phyloP scores from a whole-genome alignment of 192 early-diverging fungal species.

The Podila epicladia region DNA sequence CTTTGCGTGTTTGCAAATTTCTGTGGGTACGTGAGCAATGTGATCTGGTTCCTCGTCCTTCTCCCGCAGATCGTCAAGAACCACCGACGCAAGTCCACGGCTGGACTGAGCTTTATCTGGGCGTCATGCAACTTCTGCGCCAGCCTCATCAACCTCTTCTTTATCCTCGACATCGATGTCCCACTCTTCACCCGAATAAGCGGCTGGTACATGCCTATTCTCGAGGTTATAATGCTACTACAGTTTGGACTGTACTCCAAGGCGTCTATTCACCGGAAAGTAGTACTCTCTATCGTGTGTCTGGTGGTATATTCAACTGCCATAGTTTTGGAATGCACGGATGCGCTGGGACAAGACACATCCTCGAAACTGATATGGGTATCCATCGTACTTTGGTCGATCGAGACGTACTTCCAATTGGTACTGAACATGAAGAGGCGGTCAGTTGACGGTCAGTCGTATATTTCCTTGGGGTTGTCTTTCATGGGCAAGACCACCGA shows the following conservation, averaged over 20 bases:
- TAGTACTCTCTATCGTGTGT: not conserved
- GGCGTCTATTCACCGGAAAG: conserved; percentile 3
- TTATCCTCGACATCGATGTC: conserved; percentile 31
- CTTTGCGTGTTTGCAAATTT: conserved; percentile 25
- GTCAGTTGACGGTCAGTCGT: conserved; percentile 28
- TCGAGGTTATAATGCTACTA: conserved; percentile 19
- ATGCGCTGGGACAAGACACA: conserved; percentile 16
- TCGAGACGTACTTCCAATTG: conserved; percentile 37
- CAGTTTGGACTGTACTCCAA: conserved; percentile 32
- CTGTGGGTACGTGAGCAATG: conserved; percentile 29
- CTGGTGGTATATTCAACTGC: conserved; percentile 1
- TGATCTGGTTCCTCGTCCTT: conserved; percentile 33
- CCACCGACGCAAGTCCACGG: conserved; percentile 16
- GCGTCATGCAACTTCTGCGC: conserved; percentile 33
- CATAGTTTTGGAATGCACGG: conserved; percentile 8
- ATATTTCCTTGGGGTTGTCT: conserved; percentile 24
- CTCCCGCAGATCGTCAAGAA: conserved; percentile 38
- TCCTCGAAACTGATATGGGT: conserved; percentile 29
- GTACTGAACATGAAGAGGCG: conserved; percentile 32
- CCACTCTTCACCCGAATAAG: conserved; percentile 28
- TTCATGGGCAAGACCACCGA: conserved; percentile 40
- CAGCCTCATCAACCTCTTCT: conserved; percentile 41
- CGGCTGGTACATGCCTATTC: conserved; percentile 40
- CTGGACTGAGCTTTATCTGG: conserved; percentile 31
- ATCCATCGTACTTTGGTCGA: conserved; percentile 32